A percentile compares a stretch with the other conserved stretches of the same genome.
Evolutionary conservation across 805 yeast genomes (phyloP).

Genomic region (Pichia manshurica): DNA sequence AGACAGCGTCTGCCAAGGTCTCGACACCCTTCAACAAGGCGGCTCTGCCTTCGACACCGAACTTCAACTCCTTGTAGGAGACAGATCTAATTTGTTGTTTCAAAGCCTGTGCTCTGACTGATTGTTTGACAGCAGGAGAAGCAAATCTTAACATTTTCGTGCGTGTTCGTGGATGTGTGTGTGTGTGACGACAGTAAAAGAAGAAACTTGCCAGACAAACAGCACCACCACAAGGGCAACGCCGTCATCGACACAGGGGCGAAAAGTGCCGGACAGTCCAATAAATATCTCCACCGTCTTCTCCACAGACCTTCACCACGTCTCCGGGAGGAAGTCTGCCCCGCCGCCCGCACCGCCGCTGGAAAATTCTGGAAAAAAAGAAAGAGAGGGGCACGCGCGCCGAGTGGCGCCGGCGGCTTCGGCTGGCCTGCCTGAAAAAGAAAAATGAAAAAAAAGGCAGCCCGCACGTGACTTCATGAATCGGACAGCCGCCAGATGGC

Average conservation of each 20-base stretch:
- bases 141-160: constrained; percentile 7
- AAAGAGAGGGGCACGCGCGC: neutral
- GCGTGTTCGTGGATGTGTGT: neutral
- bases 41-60: constrained; percentile 97
- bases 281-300: too few relatives aligned
- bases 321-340: too few relatives aligned
- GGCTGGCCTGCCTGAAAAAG: too few relatives aligned
- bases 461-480: neutral
- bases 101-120: constrained; percentile 35
- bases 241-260: too few relatives aligned
- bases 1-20: constrained; percentile 90
- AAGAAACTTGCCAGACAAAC: too few relatives aligned
- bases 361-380: neutral
- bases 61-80: constrained; percentile 88
- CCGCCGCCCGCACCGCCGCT: too few relatives aligned
- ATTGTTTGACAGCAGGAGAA: constrained; percentile 35
- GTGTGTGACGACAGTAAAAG: too few relatives aligned
- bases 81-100: constrained; percentile 33
- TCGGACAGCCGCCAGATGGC: neutral
- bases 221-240: too few relatives aligned
- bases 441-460: neutral
- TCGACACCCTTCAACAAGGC: constrained; percentile 91
- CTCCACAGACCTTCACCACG: too few relatives aligned
- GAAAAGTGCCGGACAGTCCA: too few relatives aligned
- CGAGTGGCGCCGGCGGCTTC: too few relatives aligned